A percentile compares a stretch with the other conserved stretches of the same genome.
Conservation (phyloP, 164 flowering plant genomes). For the Paratinospora sagittata region DNA sequence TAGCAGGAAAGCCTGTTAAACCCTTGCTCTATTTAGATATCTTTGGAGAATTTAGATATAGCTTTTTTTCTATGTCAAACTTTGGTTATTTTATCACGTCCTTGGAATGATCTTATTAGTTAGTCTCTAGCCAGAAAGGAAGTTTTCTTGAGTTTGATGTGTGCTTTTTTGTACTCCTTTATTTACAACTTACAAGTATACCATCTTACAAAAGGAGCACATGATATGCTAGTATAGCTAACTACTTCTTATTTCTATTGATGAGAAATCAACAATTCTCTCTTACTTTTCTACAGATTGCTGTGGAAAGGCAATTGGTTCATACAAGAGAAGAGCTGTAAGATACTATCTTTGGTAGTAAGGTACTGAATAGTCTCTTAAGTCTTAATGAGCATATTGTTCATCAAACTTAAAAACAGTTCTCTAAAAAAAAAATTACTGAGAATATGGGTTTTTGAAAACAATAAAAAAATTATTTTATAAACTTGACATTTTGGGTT, state of each 20-base stretch:
- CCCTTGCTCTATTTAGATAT: not conserved
- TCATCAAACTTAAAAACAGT: too few relatives aligned
- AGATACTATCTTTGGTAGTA: constrained; percentile 64
- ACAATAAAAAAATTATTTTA: too few relatives aligned
- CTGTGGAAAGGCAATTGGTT: constrained; percentile 95
- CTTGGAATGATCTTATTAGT: not conserved
- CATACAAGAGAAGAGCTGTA: constrained; percentile 95
- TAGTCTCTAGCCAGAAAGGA: not conserved
- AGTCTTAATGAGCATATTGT: not conserved
- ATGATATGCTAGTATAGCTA: not conserved
- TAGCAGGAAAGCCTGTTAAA: not conserved
- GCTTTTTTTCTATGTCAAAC: too few relatives aligned
- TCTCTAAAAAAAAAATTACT: too few relatives aligned
- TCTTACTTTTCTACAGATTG: constrained; percentile 51
- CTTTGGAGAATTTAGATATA: too few relatives aligned
- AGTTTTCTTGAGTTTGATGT: not conserved
- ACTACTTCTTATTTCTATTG: not conserved
- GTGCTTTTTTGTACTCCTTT: not conserved
- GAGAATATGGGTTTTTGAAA: too few relatives aligned
- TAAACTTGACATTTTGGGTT: too few relatives aligned
- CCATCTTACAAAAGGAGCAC: not conserved
- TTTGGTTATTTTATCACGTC: not conserved
- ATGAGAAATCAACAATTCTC: constrained; percentile 7
- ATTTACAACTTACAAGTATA: not conserved
- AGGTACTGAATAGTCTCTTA: constrained; percentile 38